Conservation (phyloP, 352 stramenopile genomes). For the Peronosclerospora sorghi region DNA sequence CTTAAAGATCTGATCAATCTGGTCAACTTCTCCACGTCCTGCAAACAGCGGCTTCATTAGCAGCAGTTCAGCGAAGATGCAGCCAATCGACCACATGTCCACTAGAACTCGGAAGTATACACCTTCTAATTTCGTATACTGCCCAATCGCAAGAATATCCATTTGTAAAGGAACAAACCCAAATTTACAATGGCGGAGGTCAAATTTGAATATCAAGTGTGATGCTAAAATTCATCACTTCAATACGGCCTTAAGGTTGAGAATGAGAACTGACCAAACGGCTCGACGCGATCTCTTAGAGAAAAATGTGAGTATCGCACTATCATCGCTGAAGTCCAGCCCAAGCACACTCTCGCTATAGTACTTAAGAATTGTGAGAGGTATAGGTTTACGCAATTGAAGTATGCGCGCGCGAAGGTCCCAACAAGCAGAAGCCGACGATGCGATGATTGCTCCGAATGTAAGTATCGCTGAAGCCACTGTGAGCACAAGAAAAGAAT, state of each 20-base stretch:
- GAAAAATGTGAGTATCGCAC: constrained; percentile 41
- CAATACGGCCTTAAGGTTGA: constrained; percentile 23
- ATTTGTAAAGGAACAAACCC: too few relatives aligned
- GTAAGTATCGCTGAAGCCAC: constrained; percentile 51
- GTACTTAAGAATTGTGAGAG: constrained; percentile 69
- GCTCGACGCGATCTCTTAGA: constrained; percentile 74
- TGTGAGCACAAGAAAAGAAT: constrained; percentile 50
- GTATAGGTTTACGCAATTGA: constrained; percentile 59
- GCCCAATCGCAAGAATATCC: too few relatives aligned
- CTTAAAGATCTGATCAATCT: constrained; percentile 95
- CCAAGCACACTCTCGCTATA: constrained; percentile 67
- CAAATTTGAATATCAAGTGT: too few relatives aligned
- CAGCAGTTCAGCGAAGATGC: constrained; percentile 95
- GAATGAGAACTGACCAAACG: constrained; percentile 63
- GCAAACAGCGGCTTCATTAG: constrained; percentile 88
- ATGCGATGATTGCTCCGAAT: constrained; percentile 65
- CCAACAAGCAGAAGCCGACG: constrained; percentile 68
- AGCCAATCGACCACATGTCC: constrained; percentile 95
- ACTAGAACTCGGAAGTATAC: constrained; percentile 26
- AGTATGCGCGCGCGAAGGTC: constrained; percentile 71
- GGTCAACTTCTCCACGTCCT: constrained; percentile 90
- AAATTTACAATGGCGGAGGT: too few relatives aligned
- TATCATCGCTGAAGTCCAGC: constrained; percentile 59
- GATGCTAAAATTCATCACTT: too few relatives aligned
- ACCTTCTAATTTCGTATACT: too few relatives aligned